Conservation (phyloP, 352 stramenopile species). For the Halophytophthora batemanensis region DNA sequence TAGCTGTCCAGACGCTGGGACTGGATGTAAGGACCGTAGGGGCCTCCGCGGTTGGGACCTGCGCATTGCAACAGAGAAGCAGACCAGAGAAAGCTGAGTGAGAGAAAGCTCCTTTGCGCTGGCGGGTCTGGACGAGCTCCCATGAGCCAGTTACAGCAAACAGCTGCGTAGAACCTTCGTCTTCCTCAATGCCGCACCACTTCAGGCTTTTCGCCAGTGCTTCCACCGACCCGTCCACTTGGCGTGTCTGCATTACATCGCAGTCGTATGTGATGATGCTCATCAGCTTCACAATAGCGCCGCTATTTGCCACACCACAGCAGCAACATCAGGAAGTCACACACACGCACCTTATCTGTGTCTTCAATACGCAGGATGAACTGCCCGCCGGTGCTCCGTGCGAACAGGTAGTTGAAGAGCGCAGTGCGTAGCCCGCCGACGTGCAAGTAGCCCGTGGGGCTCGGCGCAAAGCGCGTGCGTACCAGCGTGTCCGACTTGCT, state of each 20-base stretch:
- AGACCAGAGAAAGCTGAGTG: no score
- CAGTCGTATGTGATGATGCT: no score
- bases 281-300: no score
- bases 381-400: constrained; percentile 72
- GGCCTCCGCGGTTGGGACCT: constrained; percentile 87
- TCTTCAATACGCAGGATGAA: constrained; percentile 93
- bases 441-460: constrained; percentile 89
- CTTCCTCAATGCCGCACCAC: constrained; percentile 96
- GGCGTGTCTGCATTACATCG: constrained; percentile 75
- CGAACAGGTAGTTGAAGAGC: constrained; percentile 93
- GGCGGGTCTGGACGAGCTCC: no score
- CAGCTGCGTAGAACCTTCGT: constrained; percentile 85
- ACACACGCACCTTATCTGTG: constrained; percentile 75
- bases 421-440: constrained; percentile 89
- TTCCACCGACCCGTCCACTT: constrained; percentile 84
- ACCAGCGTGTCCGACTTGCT: constrained; percentile 20
- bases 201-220: constrained; percentile 84
- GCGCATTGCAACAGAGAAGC: constrained; percentile 2
- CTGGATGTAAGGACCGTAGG: constrained; percentile 96
- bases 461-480: constrained; percentile 87
- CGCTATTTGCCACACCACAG: constrained; percentile 5
- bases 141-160: no score
- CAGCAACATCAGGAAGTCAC: not conserved
- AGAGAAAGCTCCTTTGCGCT: no score
- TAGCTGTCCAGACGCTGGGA: constrained; percentile 96